These are phyloP conservation scores for Phytophthora cryptogea DNA, from an alignment of 352 stramenopile genomes.

Conservation along the genomic window DNA sequence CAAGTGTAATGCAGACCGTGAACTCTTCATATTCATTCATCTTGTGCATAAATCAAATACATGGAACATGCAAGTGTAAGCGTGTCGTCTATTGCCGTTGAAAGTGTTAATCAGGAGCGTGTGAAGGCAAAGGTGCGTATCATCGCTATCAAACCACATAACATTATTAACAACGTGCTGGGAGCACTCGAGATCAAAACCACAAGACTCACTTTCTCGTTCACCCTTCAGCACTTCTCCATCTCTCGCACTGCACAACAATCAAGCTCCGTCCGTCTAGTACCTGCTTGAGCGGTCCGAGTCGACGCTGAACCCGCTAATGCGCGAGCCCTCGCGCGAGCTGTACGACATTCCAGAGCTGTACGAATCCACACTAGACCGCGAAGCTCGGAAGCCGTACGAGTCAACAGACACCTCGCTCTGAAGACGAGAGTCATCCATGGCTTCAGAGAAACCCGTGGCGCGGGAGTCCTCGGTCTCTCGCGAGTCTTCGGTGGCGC, in stretches of 20 bases:
- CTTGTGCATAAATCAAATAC: slow-evolving; percentile 15
- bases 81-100: neutral
- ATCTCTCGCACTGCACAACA: slow-evolving; percentile 28
- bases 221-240: slow-evolving; percentile 21
- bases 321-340: slow-evolving; percentile 53
- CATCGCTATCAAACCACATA: slow-evolving; percentile 27
- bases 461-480: slow-evolving; percentile 29
- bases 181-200: slow-evolving; percentile 21
- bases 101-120: neutral
- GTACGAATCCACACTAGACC: slow-evolving; percentile 69
- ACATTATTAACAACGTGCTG: slow-evolving; percentile 27
- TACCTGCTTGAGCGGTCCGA: slow-evolving; percentile 37
- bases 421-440: slow-evolving; percentile 46
- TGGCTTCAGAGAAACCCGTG: slow-evolving; percentile 51
- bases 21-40: slow-evolving; percentile 23
- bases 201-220: slow-evolving; percentile 30
- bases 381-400: slow-evolving; percentile 64
- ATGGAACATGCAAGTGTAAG: slow-evolving; percentile 10
- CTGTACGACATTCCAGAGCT: slow-evolving; percentile 68
- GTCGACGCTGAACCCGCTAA: slow-evolving; percentile 62
- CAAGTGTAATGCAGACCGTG: slow-evolving; percentile 14
- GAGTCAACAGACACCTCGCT: slow-evolving; percentile 77
- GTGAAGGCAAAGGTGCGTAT: neutral
- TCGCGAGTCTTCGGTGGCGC: slow-evolving; percentile 34
- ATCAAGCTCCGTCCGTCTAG: slow-evolving; percentile 24